phyloP scores from a whole-genome alignment of 2,329 filamentous ascomycete species.

The Lasiodiplodia hormozganensis region DNA sequence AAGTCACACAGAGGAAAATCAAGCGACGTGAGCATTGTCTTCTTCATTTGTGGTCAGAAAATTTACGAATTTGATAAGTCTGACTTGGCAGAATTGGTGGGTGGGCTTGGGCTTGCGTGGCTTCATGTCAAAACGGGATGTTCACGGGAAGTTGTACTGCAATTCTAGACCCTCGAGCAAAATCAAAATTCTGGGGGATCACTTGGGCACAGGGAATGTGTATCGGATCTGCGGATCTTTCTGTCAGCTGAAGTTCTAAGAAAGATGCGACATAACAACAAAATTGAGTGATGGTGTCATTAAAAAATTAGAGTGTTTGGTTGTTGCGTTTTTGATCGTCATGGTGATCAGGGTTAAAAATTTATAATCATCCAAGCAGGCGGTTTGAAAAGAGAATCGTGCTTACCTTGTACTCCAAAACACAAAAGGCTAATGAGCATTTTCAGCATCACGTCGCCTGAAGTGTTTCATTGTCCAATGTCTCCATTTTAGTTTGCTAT shows the following conservation, averaged over 20 bases:
- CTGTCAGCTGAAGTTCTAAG: not conserved
- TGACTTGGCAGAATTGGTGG: not conserved
- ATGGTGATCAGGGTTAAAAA: slow-evolving; percentile 71
- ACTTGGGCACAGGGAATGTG: not conserved
- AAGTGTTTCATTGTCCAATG: slow-evolving; percentile 17
- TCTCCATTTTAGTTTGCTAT: slow-evolving; percentile 45
- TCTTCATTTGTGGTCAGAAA: not conserved
- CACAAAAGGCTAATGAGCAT: slow-evolving; percentile 35
- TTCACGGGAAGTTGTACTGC: not conserved
- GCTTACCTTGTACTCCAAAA: slow-evolving; percentile 45
- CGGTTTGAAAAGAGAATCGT: slow-evolving; percentile 27
- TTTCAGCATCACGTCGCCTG: slow-evolving; percentile 33
- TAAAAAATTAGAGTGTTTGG: slow-evolving; percentile 77
- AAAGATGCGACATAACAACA: no score
- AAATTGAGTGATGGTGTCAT: slow-evolving; percentile 53
- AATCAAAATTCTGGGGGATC: not conserved
- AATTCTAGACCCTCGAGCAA: not conserved
- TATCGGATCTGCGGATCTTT: not conserved
- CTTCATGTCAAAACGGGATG: not conserved
- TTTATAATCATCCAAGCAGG: slow-evolving; percentile 62
- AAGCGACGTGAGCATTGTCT: not conserved
- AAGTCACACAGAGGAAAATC: not conserved
- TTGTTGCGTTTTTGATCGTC: slow-evolving; percentile 66
- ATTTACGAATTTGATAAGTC: not conserved
- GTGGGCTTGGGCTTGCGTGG: not conserved